A percentile compares a stretch with the other conserved stretches of the same genome.
Evolutionary conservation across 306 rosid genomes (phyloP).

Genomic region (Rosa persica): DNA sequence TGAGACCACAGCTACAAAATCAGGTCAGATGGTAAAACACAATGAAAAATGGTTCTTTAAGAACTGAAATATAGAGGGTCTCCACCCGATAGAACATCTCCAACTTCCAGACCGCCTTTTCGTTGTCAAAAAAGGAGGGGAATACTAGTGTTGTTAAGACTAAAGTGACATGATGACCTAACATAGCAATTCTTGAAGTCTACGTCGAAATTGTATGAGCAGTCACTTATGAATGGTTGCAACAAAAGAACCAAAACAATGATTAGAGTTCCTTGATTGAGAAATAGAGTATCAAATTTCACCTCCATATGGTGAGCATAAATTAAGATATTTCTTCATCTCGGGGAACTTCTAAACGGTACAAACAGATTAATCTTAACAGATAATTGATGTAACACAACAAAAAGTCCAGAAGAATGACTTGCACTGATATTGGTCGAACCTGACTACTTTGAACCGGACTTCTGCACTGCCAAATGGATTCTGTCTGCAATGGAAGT

Average conservation of each 20-base stretch:
- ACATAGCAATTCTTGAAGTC: background rate
- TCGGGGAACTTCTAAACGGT: background rate
- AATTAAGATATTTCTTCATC: background rate
- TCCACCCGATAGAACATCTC: background rate
- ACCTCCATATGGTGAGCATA: background rate
- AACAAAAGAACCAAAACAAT: background rate
- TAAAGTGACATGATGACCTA: background rate
- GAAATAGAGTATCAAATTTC: background rate
- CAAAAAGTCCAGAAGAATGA: background rate
- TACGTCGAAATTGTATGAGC: background rate
- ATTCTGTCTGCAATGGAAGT: constrained; percentile 60
- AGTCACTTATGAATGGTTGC: background rate
- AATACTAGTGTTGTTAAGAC: background rate
- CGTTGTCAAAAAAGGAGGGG: background rate
- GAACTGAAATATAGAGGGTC: background rate
- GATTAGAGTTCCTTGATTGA: background rate
- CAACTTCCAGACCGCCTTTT: background rate
- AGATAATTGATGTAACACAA: background rate
- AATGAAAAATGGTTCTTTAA: background rate
- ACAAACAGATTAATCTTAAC: background rate
- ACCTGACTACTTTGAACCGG: constrained; percentile 71
- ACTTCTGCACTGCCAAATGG: constrained; percentile 64
- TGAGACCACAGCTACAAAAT: constrained; percentile 83
- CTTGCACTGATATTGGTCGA: constrained; percentile 23
- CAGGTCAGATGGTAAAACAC: background rate